A percentile compares a stretch with the other conserved stretches of the same genome.
phyloP scores from a whole-genome alignment of 1,284 basidiomycete genomes.

The Apiotrichum mycotoxinovorans region DNA sequence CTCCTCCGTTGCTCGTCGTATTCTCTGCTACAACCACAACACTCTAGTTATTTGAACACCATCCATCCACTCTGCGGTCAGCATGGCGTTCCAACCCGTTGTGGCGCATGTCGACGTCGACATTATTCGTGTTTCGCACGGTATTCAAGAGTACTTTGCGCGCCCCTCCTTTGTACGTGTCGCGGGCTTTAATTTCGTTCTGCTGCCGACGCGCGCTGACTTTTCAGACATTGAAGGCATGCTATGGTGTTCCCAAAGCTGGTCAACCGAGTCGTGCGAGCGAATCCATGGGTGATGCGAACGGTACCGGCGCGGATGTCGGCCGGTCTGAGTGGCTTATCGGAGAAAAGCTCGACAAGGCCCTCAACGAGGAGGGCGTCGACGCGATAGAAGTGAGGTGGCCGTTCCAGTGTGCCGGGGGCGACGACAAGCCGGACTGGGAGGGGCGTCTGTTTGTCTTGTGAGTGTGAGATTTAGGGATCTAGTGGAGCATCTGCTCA shows the following conservation, averaged over 20 bases:
- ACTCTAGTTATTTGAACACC: not conserved
- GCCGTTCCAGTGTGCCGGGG: constrained; percentile 73
- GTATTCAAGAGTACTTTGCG: constrained; percentile 36
- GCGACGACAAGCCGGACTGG: constrained; percentile 70
- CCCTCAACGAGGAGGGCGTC: constrained; percentile 57
- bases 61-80: not conserved
- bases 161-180: constrained; percentile 33
- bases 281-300: constrained; percentile 13
- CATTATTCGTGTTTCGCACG: constrained; percentile 32
- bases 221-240: constrained; percentile 27
- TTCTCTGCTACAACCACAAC: not conserved
- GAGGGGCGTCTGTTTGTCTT: constrained; percentile 87
- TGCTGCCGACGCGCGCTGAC: not conserved
- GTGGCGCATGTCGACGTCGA: constrained; percentile 42
- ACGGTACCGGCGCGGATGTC: constrained; percentile 16
- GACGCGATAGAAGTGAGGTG: constrained; percentile 72
- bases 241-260: constrained; percentile 34
- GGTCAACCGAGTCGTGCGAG: constrained; percentile 2
- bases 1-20: not conserved
- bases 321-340: constrained; percentile 74
- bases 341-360: constrained; percentile 74
- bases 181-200: not conserved
- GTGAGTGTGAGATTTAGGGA: constrained; percentile 54
- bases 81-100: constrained; percentile 20
- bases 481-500: constrained; percentile 1